Base-by-base conservation (phyloP, 2,329 filamentous ascomycete species). In the Chalara sp. region DNA sequence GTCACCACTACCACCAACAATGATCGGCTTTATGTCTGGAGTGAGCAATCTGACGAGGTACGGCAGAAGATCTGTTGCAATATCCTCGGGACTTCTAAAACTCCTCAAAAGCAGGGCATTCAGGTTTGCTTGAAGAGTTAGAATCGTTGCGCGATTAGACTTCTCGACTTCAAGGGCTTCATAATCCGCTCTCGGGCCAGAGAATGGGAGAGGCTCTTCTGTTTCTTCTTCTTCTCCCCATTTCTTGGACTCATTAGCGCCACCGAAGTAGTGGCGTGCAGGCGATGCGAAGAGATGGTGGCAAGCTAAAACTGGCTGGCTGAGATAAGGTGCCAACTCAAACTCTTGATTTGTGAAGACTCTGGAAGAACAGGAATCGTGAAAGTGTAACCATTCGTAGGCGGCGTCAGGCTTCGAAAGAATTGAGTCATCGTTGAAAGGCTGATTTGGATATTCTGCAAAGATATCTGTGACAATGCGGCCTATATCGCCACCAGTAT, bases 381-480 rank as follows among this genome's bases (percentile, higher is more conserved):
- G 88, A 68, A 99, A 97, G 67, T 95, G 77, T 50, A 99, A 79
- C 93, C 93, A 99, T 63, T 96, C 92, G 67, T 96, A 95, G 5
- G 66, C 67, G 1, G 79, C 73, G 58, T 86, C 83, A 0, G 95
- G 95, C 65, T 99, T 99, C 33, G 84, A 87, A 32, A 99, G 81
- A 59, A 89, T 86, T 1, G 84, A 86, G 67, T 99, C 93, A 66
- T 99, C 93, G 70, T 96, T 95, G 69, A 87, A 99, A 21, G 90
- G 84, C 60, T 90, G 87, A 41, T 81, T 83, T 0, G 92, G 90
- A 66, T 96, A 99, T 58, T 87, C 80, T 28, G 86, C 76, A 63
- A 96, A 96, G 60, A 95, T 85, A 55, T 97, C 87, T 13, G 82
- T 84, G 63, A 92, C 76, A 61, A 95, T 85, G 53, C 86, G 80